phyloP scores from a whole-genome alignment of 2,329 filamentous ascomycete genomes.

The Polytolypa hystricis region DNA sequence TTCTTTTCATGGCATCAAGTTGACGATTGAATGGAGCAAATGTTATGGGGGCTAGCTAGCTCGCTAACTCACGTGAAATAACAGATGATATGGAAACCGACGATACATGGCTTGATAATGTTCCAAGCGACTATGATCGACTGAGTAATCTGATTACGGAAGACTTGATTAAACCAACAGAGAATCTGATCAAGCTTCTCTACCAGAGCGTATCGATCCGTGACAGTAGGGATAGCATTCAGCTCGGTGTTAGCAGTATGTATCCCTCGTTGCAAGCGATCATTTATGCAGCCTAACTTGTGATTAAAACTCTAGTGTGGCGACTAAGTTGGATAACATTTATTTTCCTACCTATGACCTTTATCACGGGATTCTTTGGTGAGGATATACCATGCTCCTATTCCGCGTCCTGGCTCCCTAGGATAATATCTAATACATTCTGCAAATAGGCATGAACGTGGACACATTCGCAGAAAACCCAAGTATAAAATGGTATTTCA shows the following conservation, averaged over 20 bases:
- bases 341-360: slow-evolving; percentile 37
- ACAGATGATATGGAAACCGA: slow-evolving; percentile 17
- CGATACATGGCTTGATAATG: slow-evolving; percentile 31
- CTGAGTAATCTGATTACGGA: slow-evolving; percentile 38
- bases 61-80: slow-evolving; percentile 1
- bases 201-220: slow-evolving; percentile 44
- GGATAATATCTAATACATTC: neutral
- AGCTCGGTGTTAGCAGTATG: slow-evolving; percentile 41
- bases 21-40: slow-evolving; percentile 16
- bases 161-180: slow-evolving; percentile 41
- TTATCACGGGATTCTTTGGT: slow-evolving; percentile 35
- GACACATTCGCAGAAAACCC: slow-evolving; percentile 33
- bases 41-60: neutral
- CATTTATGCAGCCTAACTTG: no score
- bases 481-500: slow-evolving; percentile 41
- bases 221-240: slow-evolving; percentile 39
- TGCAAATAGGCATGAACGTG: slow-evolving; percentile 40
- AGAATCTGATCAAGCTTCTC: slow-evolving; percentile 40
- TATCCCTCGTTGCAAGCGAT: no score
- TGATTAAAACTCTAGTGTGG: slow-evolving; percentile 19
- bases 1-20: neutral
- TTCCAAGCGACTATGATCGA: slow-evolving; percentile 34
- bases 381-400: neutral
- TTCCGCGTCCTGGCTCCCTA: neutral
- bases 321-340: slow-evolving; percentile 30